Percentiles rank a stretch among this genome's conserved stretches.
Conservation (phyloP, 768 basidiomycete species). For the Macrolepiota albuminosa region DNA sequence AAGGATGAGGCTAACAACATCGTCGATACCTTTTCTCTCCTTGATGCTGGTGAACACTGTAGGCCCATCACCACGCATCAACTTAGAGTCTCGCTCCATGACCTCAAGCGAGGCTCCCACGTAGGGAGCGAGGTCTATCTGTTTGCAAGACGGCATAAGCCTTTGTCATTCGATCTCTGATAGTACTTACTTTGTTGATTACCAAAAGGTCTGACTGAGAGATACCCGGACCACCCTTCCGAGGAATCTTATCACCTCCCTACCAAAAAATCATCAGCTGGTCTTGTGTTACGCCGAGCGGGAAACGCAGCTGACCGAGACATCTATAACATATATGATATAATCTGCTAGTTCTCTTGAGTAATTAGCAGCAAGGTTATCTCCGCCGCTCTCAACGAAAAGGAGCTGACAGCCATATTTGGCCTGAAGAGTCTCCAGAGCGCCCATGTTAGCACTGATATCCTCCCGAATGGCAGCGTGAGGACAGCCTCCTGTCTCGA, state of each 20-base stretch:
- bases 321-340: conserved; percentile 91
- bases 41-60: conserved; percentile 89
- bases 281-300: not conserved
- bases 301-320: conserved; percentile 48
- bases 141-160: not conserved
- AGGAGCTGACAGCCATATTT: conserved; percentile 87
- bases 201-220: conserved; percentile 93
- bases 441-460: conserved; percentile 95
- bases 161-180: not conserved
- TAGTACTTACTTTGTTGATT: conserved; percentile 76
- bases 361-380: conserved; percentile 97
- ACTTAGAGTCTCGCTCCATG: conserved; percentile 88
- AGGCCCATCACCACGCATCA: conserved; percentile 93
- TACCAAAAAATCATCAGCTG: conserved; percentile 20
- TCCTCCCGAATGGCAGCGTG: conserved; percentile 99
- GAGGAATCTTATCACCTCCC: conserved; percentile 98
- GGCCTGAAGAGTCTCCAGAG: conserved; percentile 89
- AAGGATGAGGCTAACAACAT: conserved; percentile 75
- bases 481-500: conserved; percentile 97
- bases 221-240: conserved; percentile 97
- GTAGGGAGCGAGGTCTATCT: conserved; percentile 92
- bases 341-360: conserved; percentile 96
- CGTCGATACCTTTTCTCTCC: conserved; percentile 71
- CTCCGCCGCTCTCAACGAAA: conserved; percentile 94
- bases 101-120: conserved; percentile 92